A percentile compares a stretch with the other conserved stretches of the same genome.
phyloP scores from a whole-genome alignment of 208 protist species.

The Tritrichomonas musculus region DNA sequence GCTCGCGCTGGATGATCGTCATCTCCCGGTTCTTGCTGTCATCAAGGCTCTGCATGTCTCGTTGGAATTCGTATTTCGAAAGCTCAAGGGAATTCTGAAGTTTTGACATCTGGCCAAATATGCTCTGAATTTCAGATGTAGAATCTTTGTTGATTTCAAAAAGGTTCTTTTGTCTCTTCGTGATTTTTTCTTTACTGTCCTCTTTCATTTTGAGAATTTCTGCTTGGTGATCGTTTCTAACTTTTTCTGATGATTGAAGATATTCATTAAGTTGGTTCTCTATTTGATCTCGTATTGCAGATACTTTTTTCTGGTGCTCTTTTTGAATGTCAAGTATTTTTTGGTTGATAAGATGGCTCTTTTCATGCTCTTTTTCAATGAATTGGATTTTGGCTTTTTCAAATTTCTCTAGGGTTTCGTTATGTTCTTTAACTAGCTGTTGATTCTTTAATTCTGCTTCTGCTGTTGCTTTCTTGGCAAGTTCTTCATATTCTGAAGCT shows the following conservation, averaged over 20 bases:
- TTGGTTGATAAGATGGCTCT: background rate
- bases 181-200: background rate
- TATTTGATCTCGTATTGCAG: background rate
- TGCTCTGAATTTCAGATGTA: background rate
- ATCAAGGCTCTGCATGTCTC: background rate
- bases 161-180: background rate
- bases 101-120: background rate
- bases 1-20: background rate
- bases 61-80: background rate
- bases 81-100: background rate
- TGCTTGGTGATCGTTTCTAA: background rate
- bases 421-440: background rate
- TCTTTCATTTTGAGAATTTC: conserved; percentile 3
- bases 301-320: background rate
- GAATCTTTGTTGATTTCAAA: background rate
- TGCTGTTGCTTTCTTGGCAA: background rate
- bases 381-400: background rate
- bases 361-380: background rate
- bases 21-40: background rate
- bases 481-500: background rate
- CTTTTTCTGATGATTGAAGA: background rate
- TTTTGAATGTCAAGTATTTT: background rate
- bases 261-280: background rate
- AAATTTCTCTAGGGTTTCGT: background rate
- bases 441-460: background rate